Evolutionary conservation across 495 filamentous ascomycete species (phyloP).

Genomic region (Chlorociboria aeruginascens): DNA sequence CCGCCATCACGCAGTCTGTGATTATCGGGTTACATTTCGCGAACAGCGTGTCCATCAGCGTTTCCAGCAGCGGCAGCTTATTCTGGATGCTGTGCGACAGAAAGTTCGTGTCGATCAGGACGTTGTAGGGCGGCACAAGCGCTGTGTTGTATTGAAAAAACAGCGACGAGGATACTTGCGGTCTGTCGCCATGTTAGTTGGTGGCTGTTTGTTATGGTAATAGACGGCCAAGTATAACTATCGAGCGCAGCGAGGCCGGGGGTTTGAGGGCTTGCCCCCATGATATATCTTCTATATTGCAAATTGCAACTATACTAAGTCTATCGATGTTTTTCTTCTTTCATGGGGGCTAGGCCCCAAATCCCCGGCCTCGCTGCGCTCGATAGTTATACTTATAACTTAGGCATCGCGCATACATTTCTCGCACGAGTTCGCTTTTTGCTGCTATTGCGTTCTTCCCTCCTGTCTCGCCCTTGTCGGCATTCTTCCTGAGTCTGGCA

Average conservation of each 20-base stretch:
- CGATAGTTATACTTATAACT: neutral
- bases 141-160: conserved; percentile 95
- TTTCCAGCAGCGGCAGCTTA: conserved; percentile 77
- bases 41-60: conserved; percentile 75
- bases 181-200: conserved; percentile 27
- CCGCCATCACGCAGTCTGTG: conserved; percentile 62
- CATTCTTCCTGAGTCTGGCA: conserved; percentile 45
- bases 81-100: conserved; percentile 79
- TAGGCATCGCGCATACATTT: conserved; percentile 37
- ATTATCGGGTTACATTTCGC: conserved; percentile 59
- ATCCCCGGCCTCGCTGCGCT: no score
- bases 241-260: neutral
- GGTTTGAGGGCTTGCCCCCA: neutral
- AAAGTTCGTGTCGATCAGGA: conserved; percentile 89
- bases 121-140: conserved; percentile 69
- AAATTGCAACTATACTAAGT: no score
- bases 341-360: no score
- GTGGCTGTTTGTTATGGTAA: neutral
- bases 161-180: conserved; percentile 71
- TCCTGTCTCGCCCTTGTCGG: conserved; percentile 37
- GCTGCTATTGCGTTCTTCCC: conserved; percentile 41
- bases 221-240: neutral
- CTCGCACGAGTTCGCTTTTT: conserved; percentile 43
- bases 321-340: no score
- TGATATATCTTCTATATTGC: no score